Conservation (phyloP, 768 basidiomycete species). For the Dacryopinax spathularia region DNA sequence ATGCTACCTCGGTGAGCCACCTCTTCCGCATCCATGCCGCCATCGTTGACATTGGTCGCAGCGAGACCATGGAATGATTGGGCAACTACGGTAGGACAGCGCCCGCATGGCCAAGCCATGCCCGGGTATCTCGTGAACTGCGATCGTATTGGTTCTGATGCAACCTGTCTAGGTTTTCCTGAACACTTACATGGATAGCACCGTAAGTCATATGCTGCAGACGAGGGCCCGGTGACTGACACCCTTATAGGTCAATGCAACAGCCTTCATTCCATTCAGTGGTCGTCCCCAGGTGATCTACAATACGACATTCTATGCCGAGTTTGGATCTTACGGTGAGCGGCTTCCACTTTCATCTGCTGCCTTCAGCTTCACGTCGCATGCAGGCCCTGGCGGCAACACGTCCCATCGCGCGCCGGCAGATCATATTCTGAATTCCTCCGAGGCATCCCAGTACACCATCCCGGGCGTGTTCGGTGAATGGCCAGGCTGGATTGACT, state of each 20-base stretch:
- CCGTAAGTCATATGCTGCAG: slow-evolving; percentile 20
- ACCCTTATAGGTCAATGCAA: slow-evolving; percentile 19
- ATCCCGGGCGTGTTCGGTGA: slow-evolving; percentile 39
- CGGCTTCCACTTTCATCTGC: neutral
- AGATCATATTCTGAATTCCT: slow-evolving; percentile 34
- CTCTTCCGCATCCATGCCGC: no score
- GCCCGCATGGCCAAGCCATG: neutral
- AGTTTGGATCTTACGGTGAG: slow-evolving; percentile 40
- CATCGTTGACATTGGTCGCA: neutral
- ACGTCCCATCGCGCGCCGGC: slow-evolving; percentile 30
- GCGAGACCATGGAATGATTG: slow-evolving; percentile 48
- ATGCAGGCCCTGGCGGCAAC: slow-evolving; percentile 44
- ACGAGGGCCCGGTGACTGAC: no score
- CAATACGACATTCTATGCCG: slow-evolving; percentile 45
- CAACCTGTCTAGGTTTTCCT: slow-evolving; percentile 22
- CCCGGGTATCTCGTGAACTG: no score
- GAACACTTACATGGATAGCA: slow-evolving; percentile 44
- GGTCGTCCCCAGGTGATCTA: slow-evolving; percentile 32
- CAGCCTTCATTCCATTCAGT: slow-evolving; percentile 39
- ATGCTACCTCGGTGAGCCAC: slow-evolving; percentile 49
- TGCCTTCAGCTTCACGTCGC: neutral
- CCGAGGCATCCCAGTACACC: slow-evolving; percentile 31
- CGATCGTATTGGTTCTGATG: neutral
- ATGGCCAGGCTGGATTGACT: slow-evolving; percentile 44
- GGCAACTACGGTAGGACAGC: slow-evolving; percentile 31